A percentile compares a stretch with the other conserved stretches of the same genome.
Evolutionary conservation across 2,329 filamentous ascomycete species (phyloP).

Genomic region (Phialophora macrospora): DNA sequence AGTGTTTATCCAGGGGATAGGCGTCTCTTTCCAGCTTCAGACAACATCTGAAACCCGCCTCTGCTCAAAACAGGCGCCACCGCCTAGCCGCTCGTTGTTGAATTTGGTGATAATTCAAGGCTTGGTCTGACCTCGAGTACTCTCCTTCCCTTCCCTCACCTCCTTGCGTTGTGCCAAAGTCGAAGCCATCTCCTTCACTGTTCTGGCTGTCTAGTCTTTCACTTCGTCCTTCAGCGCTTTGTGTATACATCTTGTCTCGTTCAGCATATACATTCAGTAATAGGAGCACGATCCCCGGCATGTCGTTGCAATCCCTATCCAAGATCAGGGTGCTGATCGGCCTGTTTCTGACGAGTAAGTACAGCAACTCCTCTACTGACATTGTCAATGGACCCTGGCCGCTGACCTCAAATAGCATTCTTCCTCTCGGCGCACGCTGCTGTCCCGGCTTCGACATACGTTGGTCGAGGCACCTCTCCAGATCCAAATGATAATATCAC

Average conservation of each 20-base stretch:
- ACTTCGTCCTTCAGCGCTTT: constrained; percentile 3
- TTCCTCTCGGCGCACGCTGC: constrained; percentile 28
- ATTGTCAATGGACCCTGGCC: constrained; percentile 1
- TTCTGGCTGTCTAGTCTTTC: not conserved
- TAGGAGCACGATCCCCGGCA: constrained; percentile 3
- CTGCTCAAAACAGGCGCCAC: constrained; percentile 20
- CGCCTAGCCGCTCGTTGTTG: constrained; percentile 15
- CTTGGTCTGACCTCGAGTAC: constrained; percentile 14
- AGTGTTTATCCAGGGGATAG: constrained; percentile 6
- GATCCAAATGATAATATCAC: constrained; percentile 35
- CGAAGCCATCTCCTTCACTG: not conserved
- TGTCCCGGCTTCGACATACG: constrained; percentile 29
- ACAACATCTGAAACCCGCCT: constrained; percentile 24
- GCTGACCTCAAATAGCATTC: constrained; percentile 17
- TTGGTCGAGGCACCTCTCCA: constrained; percentile 28
- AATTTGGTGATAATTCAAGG: constrained; percentile 13
- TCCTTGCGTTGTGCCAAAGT: constrained; percentile 6
- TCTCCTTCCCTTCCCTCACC: not conserved
- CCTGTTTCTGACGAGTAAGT: constrained; percentile 29
- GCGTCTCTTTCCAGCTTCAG: constrained; percentile 20
- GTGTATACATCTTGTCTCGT: constrained; percentile 1
- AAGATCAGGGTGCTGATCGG: constrained; percentile 21
- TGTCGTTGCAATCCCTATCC: constrained; percentile 11
- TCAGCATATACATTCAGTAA: constrained; percentile 8
- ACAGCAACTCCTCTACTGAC: not conserved